Evolutionary conservation across 495 filamentous ascomycete species (phyloP).

Genomic region (Hypomontagnella submonticulosa): DNA sequence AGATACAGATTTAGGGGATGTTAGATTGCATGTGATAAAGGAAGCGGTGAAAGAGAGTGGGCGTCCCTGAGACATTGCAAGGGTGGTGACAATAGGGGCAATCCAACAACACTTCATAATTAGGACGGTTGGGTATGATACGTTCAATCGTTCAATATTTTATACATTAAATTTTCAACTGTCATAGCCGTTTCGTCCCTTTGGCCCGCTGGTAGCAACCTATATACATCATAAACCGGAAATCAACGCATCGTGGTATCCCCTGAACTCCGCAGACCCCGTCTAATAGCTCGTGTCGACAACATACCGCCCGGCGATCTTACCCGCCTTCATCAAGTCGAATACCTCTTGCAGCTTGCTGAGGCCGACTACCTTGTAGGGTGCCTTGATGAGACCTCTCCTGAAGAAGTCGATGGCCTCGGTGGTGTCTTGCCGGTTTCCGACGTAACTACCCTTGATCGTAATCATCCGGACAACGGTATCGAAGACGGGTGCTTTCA

Average conservation of each 20-base stretch:
- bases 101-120: not conserved
- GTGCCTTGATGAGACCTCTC: constrained; percentile 83
- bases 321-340: constrained; percentile 75
- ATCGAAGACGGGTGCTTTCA: constrained; percentile 85
- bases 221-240: constrained; percentile 19
- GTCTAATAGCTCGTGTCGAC: constrained; percentile 70
- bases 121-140: not conserved
- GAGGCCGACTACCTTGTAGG: constrained; percentile 84
- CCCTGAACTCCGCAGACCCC: constrained; percentile 18
- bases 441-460: constrained; percentile 94
- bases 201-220: not conserved
- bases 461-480: constrained; percentile 86
- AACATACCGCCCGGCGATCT: constrained; percentile 90
- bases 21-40: no score
- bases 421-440: constrained; percentile 83
- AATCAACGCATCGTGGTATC: constrained; percentile 28
- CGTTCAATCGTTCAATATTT: constrained; percentile 12
- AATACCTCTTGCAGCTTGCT: constrained; percentile 81
- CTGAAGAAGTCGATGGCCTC: constrained; percentile 91
- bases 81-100: not conserved
- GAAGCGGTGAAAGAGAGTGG: no score
- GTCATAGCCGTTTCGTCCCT: not conserved
- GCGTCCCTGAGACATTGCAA: no score
- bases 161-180: constrained; percentile 15
- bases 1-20: no score